Base-by-base conservation (phyloP, 352 stramenopile species). In the Phytophthora boehmeriae region DNA sequence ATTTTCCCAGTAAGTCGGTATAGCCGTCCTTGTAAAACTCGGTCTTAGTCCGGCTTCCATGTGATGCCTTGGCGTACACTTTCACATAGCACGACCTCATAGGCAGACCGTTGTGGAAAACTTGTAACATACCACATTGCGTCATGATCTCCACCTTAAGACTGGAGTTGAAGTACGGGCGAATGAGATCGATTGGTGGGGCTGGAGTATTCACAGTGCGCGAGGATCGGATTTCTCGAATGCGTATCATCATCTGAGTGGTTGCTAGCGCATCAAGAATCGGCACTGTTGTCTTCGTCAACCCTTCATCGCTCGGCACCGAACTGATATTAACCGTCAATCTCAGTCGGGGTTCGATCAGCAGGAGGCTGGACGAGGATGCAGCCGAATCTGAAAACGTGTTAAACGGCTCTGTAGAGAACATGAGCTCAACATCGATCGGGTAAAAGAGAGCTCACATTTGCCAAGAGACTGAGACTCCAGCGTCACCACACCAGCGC, bases 21-120 rank as follows among this genome's bases (percentile, higher is more conserved):
- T 92, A 93, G 8, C 85, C 85, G 54, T 93, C 85, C 65, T 93
- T 93, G 71, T 88, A 92, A 65, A 93, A 93, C 57, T 75, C 68
- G 19, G 49, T 59, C 35, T 70, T 61, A 25, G 38, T 58, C 28
- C 59, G 66, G 27, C 53, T 19, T 36, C 42, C 36, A 25, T 3
- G 49, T 5, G 53, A 59, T 43, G 76, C 45, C 41, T 83, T 80
- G 1, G 70, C 76, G 63, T 84, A 92, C 54, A 87, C 83, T 56
- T 92, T 92, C 47, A 92, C 71, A 59, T 90, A 92, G 49, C 70
- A 82, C n/a, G 69, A 75, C 0, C 67, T 27, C 17, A 90, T 66
- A 8, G 78, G 80, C 1, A 75, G 39, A 5, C 65, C 63, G 16
- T 51, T 44, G 36, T 77, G 68, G 16, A 85, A 54, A 43, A 88